Conservation (phyloP, 441 rosid species). For the Erodium texanum region DNA sequence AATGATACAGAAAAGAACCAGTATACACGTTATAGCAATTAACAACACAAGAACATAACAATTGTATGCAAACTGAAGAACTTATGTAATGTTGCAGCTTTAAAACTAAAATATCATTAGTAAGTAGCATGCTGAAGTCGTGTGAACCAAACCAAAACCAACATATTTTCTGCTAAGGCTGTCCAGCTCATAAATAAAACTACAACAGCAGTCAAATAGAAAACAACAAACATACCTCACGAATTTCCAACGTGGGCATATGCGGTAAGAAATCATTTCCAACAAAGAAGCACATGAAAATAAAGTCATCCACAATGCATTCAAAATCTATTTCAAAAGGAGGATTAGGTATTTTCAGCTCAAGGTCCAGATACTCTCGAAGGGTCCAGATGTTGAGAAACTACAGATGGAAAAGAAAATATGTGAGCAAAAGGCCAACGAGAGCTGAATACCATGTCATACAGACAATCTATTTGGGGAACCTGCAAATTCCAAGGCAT, state of each 20-base stretch:
- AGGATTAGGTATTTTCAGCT: conserved; percentile 51
- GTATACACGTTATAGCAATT: neutral
- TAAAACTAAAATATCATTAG: neutral
- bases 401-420: conserved; percentile 31
- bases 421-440: neutral
- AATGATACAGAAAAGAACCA: neutral
- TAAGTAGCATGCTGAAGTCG: neutral
- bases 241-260: conserved; percentile 97
- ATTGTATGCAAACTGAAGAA: neutral
- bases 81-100: neutral
- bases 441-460: neutral
- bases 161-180: neutral
- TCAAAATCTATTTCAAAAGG: conserved; percentile 59
- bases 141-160: neutral
- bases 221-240: conserved; percentile 58
- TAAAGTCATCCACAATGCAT: conserved; percentile 89
- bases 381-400: conserved; percentile 93
- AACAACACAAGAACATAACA: neutral
- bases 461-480: neutral
- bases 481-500: neutral
- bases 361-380: conserved; percentile 79
- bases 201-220: neutral
- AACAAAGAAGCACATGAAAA: conserved; percentile 97
- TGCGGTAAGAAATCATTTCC: conserved; percentile 99
- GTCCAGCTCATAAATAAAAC: neutral